Base-by-base conservation (phyloP, 2,329 filamentous ascomycete genomes). In the Calonectria pseudoreteaudii region DNA sequence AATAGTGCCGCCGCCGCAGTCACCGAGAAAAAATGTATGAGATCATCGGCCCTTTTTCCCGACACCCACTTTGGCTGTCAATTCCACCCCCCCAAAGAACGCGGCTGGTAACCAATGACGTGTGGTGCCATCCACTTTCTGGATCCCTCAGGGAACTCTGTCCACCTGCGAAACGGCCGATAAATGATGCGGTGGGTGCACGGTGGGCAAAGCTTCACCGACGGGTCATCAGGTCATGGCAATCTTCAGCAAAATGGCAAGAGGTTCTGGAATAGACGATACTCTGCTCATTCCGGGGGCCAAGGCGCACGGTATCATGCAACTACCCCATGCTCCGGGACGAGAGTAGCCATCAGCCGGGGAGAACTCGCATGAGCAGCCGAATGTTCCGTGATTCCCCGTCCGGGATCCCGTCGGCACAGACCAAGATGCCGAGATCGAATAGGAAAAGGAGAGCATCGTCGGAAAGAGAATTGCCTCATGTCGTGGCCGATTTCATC, bases 391-490 rank as follows among this genome's bases (percentile, higher is more conserved):
- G 44, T 47, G 44, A 47, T 47, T 47, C 44, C 44, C 44, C 44
- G 56, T 38, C 56, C 56, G 56, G 56, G 56, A 38, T 60, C 56
- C 56, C 56, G 56, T 60, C 56, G 56, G 56, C 56, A 38, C 36
- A 60, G 56, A 60, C 56, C 56, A 60, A 34, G 56, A 60, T 60
- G 34, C 56, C 56, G 56, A 60, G 56, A 60, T 60, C 56, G 56
- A 60, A 60, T 60, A 60, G 34, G 56, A 60, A n/a, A 60, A 23
- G n/a, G 36, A 38, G n/a, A 9, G 8, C 44, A 36, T 38, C 31
- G 56, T 60, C n/a, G 36, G 36, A 34, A 34, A 31, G 56, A 60
- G 56, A 60, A 60, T 60, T 60, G 30, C 56, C 56, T 60, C 56
- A 60, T 28, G 56, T 31, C 56, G 56, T 38, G 56, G 56, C 56